Percentiles rank a stretch among this genome's conserved stretches.
Evolutionary conservation across 768 basidiomycete genomes (phyloP).

Genomic region (Kwoniella newhampshirensis): DNA sequence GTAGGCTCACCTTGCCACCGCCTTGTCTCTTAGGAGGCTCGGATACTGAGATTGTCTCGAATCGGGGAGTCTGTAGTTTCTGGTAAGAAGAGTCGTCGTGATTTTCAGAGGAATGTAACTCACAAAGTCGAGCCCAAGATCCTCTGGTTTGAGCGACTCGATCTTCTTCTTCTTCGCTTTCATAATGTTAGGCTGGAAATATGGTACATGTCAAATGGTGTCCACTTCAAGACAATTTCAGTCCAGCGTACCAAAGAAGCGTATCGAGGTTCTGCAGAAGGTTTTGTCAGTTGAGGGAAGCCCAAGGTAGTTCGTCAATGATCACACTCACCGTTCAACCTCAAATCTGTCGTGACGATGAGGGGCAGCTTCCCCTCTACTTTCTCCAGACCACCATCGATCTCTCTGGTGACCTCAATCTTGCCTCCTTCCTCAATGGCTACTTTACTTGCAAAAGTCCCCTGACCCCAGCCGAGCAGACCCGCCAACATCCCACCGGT

Average conservation of each 20-base stretch:
- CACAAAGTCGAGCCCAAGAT: conserved; percentile 76
- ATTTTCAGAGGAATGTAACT: conserved; percentile 18
- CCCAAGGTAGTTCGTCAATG: not conserved
- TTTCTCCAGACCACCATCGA: conserved; percentile 90
- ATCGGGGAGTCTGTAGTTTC: conserved; percentile 60
- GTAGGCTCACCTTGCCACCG: conserved; percentile 72
- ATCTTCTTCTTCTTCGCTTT: conserved; percentile 96
- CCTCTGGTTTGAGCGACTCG: conserved; percentile 73
- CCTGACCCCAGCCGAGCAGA: conserved; percentile 86
- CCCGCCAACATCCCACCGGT: conserved; percentile 98
- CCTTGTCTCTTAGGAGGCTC: conserved; percentile 90
- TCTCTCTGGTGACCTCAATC: conserved; percentile 77
- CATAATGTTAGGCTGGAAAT: conserved; percentile 50
- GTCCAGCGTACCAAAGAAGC: conserved; percentile 65
- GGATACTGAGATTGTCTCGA: conserved; percentile 81
- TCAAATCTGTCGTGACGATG: conserved; percentile 86
- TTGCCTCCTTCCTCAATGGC: conserved; percentile 67
- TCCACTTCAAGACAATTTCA: not conserved
- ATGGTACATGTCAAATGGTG: conserved; percentile 2
- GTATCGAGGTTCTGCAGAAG: conserved; percentile 78
- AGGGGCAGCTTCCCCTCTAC: conserved; percentile 75
- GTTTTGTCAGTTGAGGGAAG: not conserved
- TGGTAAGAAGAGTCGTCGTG: not conserved
- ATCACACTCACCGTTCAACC: conserved; percentile 67
- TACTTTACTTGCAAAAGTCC: conserved; percentile 87